Evolutionary conservation across 208 protist genomes (phyloP), one percentile per base, ranked within the genome.

Genomic region (Acanthamoeba lenticulata): DNA sequence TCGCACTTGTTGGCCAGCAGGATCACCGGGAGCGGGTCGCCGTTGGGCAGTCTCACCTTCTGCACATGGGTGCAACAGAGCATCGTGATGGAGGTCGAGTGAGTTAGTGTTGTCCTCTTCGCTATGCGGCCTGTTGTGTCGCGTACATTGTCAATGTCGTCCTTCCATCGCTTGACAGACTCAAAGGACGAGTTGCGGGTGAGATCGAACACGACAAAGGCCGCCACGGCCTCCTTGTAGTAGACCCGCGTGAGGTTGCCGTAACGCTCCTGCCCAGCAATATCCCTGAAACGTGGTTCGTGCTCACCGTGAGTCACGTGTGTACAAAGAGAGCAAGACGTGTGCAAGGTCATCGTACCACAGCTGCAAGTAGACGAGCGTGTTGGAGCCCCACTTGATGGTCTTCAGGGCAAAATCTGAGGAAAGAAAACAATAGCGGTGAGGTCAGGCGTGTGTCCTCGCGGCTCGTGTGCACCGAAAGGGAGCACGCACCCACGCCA

Each of bases 171-270:
- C 9, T 85, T 85, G 36, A 97, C 97, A 32, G 95, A 96, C 92
- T 98, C 97, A 62, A 98, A 97, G 27, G 97, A 97, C 19, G 52
- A 62, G 24, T 65, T 36, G n/a, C 96, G 94, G 2, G 97, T 97
- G 9, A 98, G 95, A 93, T 98, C 97, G 83, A 98, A 98, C 36
- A 98, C 97, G 49, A 98, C 94, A 38, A 98, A 93, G 21, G 97
- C 97, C 21, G 95, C 97, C 36, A 98, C 97, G 19, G 97, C 97
- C 91, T 98, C 97, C 90, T 97, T 97, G 95, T 98, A 98, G 94
- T 98, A 94, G 40, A 94, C 91, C 13, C 74, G 40, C 32, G 91
- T 94, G 34, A 94, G 29, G 40, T 83, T 94, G 47, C 67, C 69
- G 38, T 88, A 94, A 0, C 91, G 38, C 69, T 81, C 91, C 91